These are phyloP conservation scores for Solanum sitiens DNA, from an alignment of 257 asterid species.

Conservation along the genomic window DNA sequence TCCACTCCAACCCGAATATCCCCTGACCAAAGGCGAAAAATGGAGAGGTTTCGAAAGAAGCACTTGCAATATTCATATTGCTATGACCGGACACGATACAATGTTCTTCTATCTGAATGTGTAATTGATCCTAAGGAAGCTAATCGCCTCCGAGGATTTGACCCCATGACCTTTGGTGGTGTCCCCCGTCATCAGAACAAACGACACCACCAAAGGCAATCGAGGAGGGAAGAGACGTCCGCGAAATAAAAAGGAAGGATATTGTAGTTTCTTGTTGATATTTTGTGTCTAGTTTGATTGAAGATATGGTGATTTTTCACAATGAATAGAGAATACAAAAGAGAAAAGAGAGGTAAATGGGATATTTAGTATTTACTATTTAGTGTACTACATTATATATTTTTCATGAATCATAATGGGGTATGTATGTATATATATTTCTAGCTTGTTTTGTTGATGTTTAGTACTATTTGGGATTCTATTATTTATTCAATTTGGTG, in stretches of 20 bases:
- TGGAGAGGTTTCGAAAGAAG: slow-evolving; percentile 47
- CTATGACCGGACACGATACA: slow-evolving; percentile 57
- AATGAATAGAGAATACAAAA: slow-evolving; percentile 31
- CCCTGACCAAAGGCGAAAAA: slow-evolving; percentile 22
- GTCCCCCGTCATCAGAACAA: slow-evolving; percentile 28
- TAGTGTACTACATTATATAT: background rate
- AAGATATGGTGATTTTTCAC: slow-evolving; percentile 1
- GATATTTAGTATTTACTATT: background rate
- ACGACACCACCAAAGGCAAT: slow-evolving; percentile 32
- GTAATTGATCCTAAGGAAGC: slow-evolving; percentile 43
- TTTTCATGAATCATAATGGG: background rate
- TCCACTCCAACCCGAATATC: slow-evolving; percentile 25
- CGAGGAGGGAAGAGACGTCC: background rate
- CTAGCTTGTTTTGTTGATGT: background rate
- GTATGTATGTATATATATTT: background rate
- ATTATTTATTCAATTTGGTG: background rate
- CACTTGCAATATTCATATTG: slow-evolving; percentile 71
- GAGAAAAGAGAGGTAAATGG: background rate
- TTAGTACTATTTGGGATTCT: background rate
- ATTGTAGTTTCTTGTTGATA: background rate
- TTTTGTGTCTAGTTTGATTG: background rate
- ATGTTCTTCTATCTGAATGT: slow-evolving; percentile 46
- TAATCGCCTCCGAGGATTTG: slow-evolving; percentile 36
- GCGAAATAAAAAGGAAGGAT: slow-evolving; percentile 18
- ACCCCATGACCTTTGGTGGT: slow-evolving; percentile 63